Conservation (phyloP, 2,329 filamentous ascomycete genomes). For the Colletotrichum gigasporum region DNA sequence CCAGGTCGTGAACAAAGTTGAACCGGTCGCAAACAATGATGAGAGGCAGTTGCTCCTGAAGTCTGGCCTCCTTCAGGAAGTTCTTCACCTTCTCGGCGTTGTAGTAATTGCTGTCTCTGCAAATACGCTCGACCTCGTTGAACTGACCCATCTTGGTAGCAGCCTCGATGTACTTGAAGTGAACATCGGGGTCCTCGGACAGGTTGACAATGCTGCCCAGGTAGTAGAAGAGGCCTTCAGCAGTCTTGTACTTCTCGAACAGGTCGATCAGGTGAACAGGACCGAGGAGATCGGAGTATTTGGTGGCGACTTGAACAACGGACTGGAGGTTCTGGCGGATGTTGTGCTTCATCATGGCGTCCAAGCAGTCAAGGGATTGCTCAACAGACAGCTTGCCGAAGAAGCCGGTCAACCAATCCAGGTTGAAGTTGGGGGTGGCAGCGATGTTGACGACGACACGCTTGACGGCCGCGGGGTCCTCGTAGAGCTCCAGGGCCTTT, state of each 20-base stretch:
- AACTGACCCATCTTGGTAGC: conserved; percentile 94
- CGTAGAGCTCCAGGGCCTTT: conserved; percentile 92
- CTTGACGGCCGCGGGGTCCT: conserved; percentile 90
- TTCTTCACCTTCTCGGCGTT: conserved; percentile 98
- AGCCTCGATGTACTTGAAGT: conserved; percentile 99
- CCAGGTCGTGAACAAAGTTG: conserved; percentile 97
- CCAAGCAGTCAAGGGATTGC: conserved; percentile 91
- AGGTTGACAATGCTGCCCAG: conserved; percentile 97
- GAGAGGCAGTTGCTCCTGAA: conserved; percentile 91
- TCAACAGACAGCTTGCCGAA: conserved; percentile 96
- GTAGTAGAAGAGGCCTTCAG: conserved; percentile 98
- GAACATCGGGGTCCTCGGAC: conserved; percentile 92
- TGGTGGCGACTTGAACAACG: conserved; percentile 95
- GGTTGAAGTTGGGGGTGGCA: conserved; percentile 83
- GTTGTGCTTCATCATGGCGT: conserved; percentile 96
- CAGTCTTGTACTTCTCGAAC: conserved; percentile 96
- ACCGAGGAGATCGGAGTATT: conserved; percentile 95
- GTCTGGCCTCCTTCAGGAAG: conserved; percentile 95
- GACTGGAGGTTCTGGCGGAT: conserved; percentile 96
- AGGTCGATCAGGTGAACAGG: conserved; percentile 89
- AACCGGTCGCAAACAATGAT: conserved; percentile 99
- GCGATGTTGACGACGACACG: conserved; percentile 86
- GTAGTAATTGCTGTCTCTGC: conserved; percentile 89
- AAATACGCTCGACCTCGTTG: conserved; percentile 96
- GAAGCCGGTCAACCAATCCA: conserved; percentile 91